A percentile compares a stretch with the other conserved stretches of the same genome.
Conservation (phyloP, 2,329 filamentous ascomycete genomes). For the Capronia americana region DNA sequence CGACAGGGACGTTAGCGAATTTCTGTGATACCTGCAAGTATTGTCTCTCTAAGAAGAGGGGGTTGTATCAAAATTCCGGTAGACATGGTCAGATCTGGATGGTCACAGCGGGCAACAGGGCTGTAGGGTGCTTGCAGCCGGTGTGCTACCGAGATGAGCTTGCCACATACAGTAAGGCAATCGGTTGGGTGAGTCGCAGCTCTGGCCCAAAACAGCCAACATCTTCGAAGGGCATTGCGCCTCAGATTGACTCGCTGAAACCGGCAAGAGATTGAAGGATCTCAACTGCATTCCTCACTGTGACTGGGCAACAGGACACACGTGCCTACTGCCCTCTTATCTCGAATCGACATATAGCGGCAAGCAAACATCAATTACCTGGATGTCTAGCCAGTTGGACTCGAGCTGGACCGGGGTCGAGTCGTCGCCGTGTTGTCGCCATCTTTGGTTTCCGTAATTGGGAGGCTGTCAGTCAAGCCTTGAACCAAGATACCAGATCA, state of each 20-base stretch:
- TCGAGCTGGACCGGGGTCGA: too few species aligned
- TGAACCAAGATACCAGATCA: too few species aligned
- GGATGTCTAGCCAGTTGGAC: too few species aligned
- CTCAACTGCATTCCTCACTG: not conserved
- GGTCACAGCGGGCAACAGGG: not conserved
- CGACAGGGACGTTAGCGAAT: not conserved
- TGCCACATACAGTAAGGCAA: slow-evolving; percentile 1
- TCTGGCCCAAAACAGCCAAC: not conserved
- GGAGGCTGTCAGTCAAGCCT: too few species aligned
- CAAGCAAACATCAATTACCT: too few species aligned
- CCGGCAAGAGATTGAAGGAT: not conserved
- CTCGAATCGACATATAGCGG: too few species aligned
- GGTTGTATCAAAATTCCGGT: not conserved
- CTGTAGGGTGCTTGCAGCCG: not conserved
- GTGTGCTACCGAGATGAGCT: slow-evolving; percentile 2
- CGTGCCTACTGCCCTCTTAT: too few species aligned
- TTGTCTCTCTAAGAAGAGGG: not conserved
- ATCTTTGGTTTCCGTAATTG: too few species aligned
- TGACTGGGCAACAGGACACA: too few species aligned
- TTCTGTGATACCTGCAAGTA: not conserved
- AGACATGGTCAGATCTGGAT: not conserved
- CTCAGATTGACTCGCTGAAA: not conserved
- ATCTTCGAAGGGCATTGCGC: not conserved
- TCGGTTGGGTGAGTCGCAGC: too few species aligned
- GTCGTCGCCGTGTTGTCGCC: too few species aligned